Evolutionary conservation across 208 protist genomes (phyloP).

Genomic region (Crithidia mellificae): DNA sequence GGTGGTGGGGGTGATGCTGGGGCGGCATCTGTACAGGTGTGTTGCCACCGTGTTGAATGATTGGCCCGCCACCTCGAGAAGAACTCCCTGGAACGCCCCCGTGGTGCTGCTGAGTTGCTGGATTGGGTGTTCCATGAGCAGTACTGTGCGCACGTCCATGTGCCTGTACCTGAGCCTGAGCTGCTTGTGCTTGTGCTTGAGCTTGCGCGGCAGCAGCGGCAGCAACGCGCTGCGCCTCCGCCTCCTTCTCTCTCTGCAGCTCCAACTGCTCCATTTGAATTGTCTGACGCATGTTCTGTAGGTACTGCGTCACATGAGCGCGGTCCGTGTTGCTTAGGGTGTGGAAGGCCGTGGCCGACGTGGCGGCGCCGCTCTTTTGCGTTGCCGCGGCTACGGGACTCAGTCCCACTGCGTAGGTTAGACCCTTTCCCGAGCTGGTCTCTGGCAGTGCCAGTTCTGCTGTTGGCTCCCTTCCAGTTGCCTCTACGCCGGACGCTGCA

Average conservation of each 20-base stretch:
- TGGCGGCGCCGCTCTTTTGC: too few relatives aligned
- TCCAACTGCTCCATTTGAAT: constrained; percentile 11
- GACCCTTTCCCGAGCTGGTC: not conserved
- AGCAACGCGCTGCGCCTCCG: constrained; percentile 10
- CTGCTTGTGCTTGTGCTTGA: constrained; percentile 4
- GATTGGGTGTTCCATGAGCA: too few relatives aligned
- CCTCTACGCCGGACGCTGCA: too few relatives aligned
- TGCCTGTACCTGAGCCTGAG: not conserved
- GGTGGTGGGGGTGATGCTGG: not conserved
- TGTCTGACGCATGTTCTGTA: constrained; percentile 12
- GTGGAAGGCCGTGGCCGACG: not conserved
- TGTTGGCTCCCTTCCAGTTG: too few relatives aligned
- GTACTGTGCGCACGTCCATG: too few relatives aligned
- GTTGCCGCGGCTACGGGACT: not conserved
- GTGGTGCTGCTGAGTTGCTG: constrained; percentile 7
- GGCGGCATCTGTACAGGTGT: not conserved
- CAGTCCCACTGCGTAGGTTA: not conserved
- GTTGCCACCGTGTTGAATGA: too few relatives aligned
- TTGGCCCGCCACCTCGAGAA: too few relatives aligned
- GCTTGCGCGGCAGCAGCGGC: constrained; percentile 10
- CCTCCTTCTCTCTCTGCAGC: constrained; percentile 9
- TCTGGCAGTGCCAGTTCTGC: too few relatives aligned
- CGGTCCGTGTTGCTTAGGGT: constrained; percentile 6
- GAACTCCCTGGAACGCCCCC: too few relatives aligned
- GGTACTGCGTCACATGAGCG: constrained; percentile 12